Percentiles rank a stretch among this genome's conserved stretches.
Conservation (phyloP, 441 rosid genomes). For the Arabidopsis lyrata region DNA sequence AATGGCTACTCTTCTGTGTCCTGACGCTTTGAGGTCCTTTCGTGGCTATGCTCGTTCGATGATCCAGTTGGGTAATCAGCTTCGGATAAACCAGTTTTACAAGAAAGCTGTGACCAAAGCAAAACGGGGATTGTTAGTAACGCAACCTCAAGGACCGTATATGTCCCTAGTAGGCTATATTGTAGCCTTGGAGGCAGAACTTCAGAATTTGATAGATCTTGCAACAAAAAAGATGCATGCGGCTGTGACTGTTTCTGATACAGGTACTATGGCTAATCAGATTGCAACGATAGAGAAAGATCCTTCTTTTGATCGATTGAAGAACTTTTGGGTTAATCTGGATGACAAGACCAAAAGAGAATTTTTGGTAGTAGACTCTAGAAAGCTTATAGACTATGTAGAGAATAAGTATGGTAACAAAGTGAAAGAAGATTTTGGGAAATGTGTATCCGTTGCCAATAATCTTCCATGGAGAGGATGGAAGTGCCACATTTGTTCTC, state of each 20-base stretch:
- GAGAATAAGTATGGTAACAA: not conserved
- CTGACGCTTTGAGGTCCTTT: not conserved
- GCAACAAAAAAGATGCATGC: not conserved
- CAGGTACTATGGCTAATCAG: not conserved
- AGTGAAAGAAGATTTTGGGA: not conserved
- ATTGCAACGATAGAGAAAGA: not conserved
- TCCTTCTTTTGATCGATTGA: not conserved
- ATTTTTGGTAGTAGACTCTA: not conserved
- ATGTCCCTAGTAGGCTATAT: not conserved
- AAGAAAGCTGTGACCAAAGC: not conserved
- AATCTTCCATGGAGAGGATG: not conserved
- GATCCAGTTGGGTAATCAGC: not conserved
- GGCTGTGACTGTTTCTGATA: not conserved
- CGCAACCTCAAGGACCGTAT: not conserved
- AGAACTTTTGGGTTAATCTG: not conserved
- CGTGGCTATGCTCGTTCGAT: not conserved
- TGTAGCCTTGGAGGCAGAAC: not conserved
- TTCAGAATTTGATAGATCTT: not conserved
- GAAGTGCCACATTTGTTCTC: constrained; percentile 6
- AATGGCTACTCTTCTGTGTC: not conserved
- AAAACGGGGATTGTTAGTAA: not conserved
- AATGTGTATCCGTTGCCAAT: not conserved
- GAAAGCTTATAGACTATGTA: not conserved
- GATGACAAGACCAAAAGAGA: constrained; percentile 14
- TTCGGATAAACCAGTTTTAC: not conserved